Evolutionary conservation across 352 stramenopile genomes (phyloP), one percentile per base, ranked within the genome.

Genomic region (Phytophthora cryptogea): DNA sequence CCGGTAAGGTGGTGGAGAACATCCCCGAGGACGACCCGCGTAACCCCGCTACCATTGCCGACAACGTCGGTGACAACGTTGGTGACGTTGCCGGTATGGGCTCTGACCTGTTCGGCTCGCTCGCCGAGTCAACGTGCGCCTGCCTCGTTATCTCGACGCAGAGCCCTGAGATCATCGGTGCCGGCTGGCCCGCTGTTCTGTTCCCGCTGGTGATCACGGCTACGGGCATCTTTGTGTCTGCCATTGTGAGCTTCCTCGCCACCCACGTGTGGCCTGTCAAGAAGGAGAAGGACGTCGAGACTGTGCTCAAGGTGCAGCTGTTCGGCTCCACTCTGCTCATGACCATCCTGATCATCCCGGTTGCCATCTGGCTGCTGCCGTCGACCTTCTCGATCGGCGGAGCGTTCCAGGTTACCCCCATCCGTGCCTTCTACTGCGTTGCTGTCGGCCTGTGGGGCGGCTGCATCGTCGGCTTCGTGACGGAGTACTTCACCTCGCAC

Each of bases 41-140:
- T 56, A 99, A 99, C 82, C 98, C 98, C 11, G 97, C 97, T 46
- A 99, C 96, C 4, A 99, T 99, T 89, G 97, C 97, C 23, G 97
- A 99, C 80, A 99, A 99, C 74, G 97, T 99, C 42, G 97, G 97
- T 74, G 97, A 99, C 84, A 99, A 99, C 70, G 97, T 99, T 28
- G 97, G 97, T 79, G 97, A 99, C 82, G 97, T 99, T 48, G 97
- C 97, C 44, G 97, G 97, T 81, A 99, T 99, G 97, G 97, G 97
- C 36, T 98, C 96, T 54, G 97, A 99, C 94, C 88, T 99, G 10
- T 99, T 99, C 72, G 97, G 97, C 68, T 99, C 94, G 62, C 98
- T 99, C 63, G 97, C 97, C 36, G 97, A 99, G 72, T 88, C 96
- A n/a, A 99, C 97, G 51, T 99, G 97, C 74, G 97, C 97, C n/a